Percentiles rank a stretch among this genome's conserved stretches.
Conservation (phyloP, 2,329 filamentous ascomycete genomes). For the Monosporascus sp. region DNA sequence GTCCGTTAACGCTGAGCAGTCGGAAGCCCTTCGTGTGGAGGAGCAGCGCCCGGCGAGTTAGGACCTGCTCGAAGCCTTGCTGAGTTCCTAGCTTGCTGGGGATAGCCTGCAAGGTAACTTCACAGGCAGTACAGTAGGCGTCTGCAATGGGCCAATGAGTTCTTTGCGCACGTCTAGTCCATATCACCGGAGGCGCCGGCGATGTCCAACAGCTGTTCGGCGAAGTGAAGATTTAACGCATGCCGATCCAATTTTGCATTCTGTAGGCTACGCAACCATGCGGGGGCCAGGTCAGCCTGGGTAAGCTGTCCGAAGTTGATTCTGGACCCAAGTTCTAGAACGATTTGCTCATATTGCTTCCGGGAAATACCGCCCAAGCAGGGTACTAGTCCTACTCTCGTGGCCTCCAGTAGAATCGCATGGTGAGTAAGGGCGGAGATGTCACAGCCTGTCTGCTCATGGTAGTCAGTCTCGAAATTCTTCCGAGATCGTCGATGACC, state of each 20-base stretch:
- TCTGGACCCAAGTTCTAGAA: conserved; percentile 30
- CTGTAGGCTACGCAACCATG: conserved; percentile 23
- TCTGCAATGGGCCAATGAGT: conserved; percentile 30
- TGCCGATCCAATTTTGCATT: conserved; percentile 18
- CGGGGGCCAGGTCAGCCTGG: conserved; percentile 32
- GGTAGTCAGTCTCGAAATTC: conserved; percentile 23
- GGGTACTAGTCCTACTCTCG: conserved; percentile 21
- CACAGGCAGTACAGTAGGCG: conserved; percentile 25
- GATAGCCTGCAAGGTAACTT: conserved; percentile 26
- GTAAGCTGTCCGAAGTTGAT: conserved; percentile 34
- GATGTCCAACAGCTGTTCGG: conserved; percentile 34
- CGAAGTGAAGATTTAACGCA: conserved; percentile 29
- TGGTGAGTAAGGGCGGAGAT: conserved; percentile 25
- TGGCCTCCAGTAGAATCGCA: conserved; percentile 24
- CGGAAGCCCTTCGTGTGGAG: conserved; percentile 24
- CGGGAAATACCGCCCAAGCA: conserved; percentile 22
- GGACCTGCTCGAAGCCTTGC: conserved; percentile 28
- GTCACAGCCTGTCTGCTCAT: conserved; percentile 11
- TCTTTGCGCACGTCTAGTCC: conserved; percentile 25
- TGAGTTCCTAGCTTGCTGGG: conserved; percentile 14
- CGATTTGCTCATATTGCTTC: conserved; percentile 19
- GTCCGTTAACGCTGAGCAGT: conserved; percentile 17
- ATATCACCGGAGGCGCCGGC: conserved; percentile 32
- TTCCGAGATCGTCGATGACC: conserved; percentile 34
- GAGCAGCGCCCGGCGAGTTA: conserved; percentile 22